Evolutionary conservation across 495 filamentous ascomycete species (phyloP).

Genomic region (Daldinia concentrica): DNA sequence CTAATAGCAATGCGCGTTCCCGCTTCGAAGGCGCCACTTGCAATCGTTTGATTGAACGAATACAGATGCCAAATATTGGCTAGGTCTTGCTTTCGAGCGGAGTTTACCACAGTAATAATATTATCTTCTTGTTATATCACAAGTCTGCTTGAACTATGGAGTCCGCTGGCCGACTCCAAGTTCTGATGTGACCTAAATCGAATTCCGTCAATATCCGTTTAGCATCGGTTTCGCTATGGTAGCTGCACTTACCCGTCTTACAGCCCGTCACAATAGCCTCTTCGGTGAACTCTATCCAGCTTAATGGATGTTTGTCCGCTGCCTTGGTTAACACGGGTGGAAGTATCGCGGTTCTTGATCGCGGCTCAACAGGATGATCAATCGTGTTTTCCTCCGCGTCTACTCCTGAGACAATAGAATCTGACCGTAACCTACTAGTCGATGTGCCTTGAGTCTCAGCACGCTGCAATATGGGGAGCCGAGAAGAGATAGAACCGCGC

Average conservation of each 20-base stretch:
- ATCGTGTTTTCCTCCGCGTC: slow-evolving; percentile 61
- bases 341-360: slow-evolving; percentile 80
- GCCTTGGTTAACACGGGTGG: slow-evolving; percentile 95
- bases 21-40: neutral
- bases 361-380: slow-evolving; percentile 81
- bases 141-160: slow-evolving; percentile 33
- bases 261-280: slow-evolving; percentile 93
- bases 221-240: slow-evolving; percentile 9
- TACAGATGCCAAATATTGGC: slow-evolving; percentile 20
- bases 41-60: slow-evolving; percentile 16
- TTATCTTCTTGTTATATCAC: slow-evolving; percentile 13
- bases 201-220: slow-evolving; percentile 30
- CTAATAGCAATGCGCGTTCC: neutral
- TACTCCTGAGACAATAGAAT: slow-evolving; percentile 66
- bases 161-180: slow-evolving; percentile 78
- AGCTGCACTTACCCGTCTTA: slow-evolving; percentile 70
- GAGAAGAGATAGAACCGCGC: slow-evolving; percentile 68
- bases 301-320: slow-evolving; percentile 85
- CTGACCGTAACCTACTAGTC: slow-evolving; percentile 68
- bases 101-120: neutral
- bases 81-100: neutral
- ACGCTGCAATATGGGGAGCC: slow-evolving; percentile 56
- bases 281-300: slow-evolving; percentile 90
- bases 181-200: slow-evolving; percentile 79
- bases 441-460: slow-evolving; percentile 60